A percentile compares a stretch with the other conserved stretches of the same genome.
Conservation (phyloP, 78 protist genomes). For the Emiliania huxleyi region DNA sequence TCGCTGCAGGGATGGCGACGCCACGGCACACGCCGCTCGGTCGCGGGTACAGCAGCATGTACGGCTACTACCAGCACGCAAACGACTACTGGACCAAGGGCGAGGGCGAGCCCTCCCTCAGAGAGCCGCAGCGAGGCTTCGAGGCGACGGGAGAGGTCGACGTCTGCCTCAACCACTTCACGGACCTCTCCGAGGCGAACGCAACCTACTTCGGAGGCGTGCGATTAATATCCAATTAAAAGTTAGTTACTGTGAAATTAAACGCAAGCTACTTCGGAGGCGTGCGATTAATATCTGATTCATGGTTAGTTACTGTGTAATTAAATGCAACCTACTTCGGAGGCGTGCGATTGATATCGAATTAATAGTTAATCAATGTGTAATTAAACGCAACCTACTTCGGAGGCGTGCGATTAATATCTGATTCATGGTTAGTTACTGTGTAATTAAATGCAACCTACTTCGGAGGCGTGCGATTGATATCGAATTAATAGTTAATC, state of each 20-base stretch:
- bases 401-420: neutral
- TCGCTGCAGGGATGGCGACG: conserved; percentile 47
- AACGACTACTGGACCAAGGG: neutral
- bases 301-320: too few species aligned
- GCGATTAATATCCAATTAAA: neutral
- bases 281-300: neutral
- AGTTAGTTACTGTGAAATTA: too few species aligned
- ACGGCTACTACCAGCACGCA: conserved; percentile 1
- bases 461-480: too few species aligned
- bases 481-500: too few species aligned
- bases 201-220: neutral
- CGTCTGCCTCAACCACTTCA: neutral
- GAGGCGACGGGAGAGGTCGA: neutral
- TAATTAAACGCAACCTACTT: neutral
- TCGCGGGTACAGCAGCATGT: conserved; percentile 39
- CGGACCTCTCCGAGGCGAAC: neutral
- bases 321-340: neutral
- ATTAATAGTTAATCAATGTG: too few species aligned
- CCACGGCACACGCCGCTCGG: conserved; percentile 39
- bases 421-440: too few species aligned
- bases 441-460: too few species aligned
- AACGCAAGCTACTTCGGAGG: neutral
- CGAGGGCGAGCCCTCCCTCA: too few species aligned
- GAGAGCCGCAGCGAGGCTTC: neutral
- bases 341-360: neutral